phyloP scores from a whole-genome alignment of 73 alveolate genomes.

The Strombidium stylifer region DNA sequence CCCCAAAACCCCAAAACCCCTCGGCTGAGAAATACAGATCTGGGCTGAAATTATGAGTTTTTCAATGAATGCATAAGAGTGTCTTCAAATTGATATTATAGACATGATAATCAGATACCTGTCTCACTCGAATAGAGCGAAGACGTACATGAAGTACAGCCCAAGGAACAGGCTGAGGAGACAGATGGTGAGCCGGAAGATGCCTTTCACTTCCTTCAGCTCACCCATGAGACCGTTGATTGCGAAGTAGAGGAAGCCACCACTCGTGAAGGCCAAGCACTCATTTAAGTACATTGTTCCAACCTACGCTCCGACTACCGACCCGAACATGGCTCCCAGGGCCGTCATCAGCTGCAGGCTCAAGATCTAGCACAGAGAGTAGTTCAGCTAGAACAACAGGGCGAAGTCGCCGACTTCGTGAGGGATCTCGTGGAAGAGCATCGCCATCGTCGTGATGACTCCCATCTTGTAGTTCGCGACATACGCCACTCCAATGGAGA shows the following conservation, averaged over 20 bases:
- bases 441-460: slow-evolving; percentile 87
- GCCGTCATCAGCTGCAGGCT: slow-evolving; percentile 52
- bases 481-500: slow-evolving; percentile 94
- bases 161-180: slow-evolving; percentile 24
- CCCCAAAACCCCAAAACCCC: too few species aligned
- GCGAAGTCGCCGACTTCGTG: slow-evolving; percentile 97
- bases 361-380: slow-evolving; percentile 26
- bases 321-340: slow-evolving; percentile 56
- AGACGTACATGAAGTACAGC: slow-evolving; percentile 48
- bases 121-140: slow-evolving; percentile 50
- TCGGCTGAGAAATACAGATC: too few species aligned
- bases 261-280: slow-evolving; percentile 56
- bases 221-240: slow-evolving; percentile 47
- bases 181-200: slow-evolving; percentile 12
- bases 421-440: slow-evolving; percentile 97
- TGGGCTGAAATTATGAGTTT: too few species aligned
- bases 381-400: slow-evolving; percentile 50
- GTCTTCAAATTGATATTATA: not conserved
- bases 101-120: too few species aligned
- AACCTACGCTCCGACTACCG: slow-evolving; percentile 19
- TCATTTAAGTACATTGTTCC: slow-evolving; percentile 27
- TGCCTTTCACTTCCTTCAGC: slow-evolving; percentile 8
- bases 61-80: too few species aligned
- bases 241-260: slow-evolving; percentile 58
- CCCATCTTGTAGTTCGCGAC: slow-evolving; percentile 76